A percentile compares a stretch with the other conserved stretches of the same genome.
These are phyloP conservation scores for Epichloe sibirici DNA, from an alignment of 2,329 filamentous ascomycete species.

Conservation along the genomic window DNA sequence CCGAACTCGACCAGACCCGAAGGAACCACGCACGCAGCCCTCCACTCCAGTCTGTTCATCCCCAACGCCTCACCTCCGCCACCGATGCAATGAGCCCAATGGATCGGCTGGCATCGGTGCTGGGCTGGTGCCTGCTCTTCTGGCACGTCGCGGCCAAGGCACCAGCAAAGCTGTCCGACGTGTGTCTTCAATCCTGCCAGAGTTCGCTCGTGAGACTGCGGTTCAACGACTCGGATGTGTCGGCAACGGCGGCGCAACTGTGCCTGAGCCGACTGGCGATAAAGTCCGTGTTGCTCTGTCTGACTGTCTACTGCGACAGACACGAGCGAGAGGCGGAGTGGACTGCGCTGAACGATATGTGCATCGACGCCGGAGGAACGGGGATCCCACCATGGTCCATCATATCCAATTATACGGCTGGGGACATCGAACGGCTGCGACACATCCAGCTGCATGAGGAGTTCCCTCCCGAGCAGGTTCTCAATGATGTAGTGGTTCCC, in stretches of 20 bases:
- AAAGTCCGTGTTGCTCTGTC: constrained; percentile 26
- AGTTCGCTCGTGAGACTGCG: constrained; percentile 15
- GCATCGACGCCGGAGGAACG: constrained; percentile 12
- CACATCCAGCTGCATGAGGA: constrained; percentile 19
- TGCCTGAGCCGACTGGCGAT: constrained; percentile 20
- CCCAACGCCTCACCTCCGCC: neutral
- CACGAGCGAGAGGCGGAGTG: constrained; percentile 14
- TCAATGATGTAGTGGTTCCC: constrained; percentile 23
- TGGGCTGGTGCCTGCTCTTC: constrained; percentile 3
- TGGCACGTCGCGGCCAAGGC: neutral
- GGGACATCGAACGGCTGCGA: constrained; percentile 18
- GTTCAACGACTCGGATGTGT: constrained; percentile 19
- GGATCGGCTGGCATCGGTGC: constrained; percentile 3
- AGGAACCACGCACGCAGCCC: neutral
- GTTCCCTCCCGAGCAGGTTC: neutral
- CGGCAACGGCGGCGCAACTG: constrained; percentile 8
- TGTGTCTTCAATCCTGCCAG: constrained; percentile 22
- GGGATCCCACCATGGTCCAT: constrained; percentile 23
- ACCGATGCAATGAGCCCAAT: constrained; percentile 3
- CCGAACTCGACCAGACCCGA: neutral
- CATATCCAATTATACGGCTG: constrained; percentile 22
- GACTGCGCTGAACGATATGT: constrained; percentile 22
- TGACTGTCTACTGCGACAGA: constrained; percentile 22
- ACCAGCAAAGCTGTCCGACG: neutral
- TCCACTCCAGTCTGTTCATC: neutral